These are phyloP conservation scores for Metschnikowia lochheadii DNA, from an alignment of 805 yeast species.

Conservation along the genomic window DNA sequence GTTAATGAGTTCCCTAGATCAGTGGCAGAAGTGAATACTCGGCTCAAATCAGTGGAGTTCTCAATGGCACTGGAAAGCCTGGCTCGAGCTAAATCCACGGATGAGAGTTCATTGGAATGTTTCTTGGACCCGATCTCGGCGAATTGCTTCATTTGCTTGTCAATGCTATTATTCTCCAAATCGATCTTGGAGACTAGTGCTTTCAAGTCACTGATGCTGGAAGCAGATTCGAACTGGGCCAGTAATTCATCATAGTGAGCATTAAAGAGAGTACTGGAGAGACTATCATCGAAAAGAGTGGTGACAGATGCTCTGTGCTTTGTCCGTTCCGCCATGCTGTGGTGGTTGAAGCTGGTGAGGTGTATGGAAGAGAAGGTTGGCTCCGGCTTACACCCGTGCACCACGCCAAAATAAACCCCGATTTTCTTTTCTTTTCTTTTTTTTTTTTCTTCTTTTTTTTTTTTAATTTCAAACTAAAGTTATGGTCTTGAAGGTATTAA, in stretches of 20 bases:
- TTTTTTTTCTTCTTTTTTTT: too few relatives aligned
- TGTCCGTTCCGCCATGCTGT: constrained; percentile 1
- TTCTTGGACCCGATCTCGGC: constrained; percentile 24
- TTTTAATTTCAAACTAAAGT: too few relatives aligned
- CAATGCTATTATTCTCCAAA: constrained; percentile 20
- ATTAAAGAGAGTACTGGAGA: constrained; percentile 8
- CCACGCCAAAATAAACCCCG: background rate
- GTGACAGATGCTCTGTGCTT: constrained; percentile 6
- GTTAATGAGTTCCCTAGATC: constrained; percentile 65
- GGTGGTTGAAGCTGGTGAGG: constrained; percentile 1
- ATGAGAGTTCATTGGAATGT: constrained; percentile 37
- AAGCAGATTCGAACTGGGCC: constrained; percentile 19
- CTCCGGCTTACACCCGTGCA: background rate
- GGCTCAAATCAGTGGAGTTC: constrained; percentile 52
- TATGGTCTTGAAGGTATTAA: too few relatives aligned
- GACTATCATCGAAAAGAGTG: constrained; percentile 10
- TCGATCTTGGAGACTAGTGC: constrained; percentile 28
- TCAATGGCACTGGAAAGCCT: constrained; percentile 59
- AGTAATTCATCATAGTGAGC: constrained; percentile 5
- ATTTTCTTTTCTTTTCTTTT: too few relatives aligned
- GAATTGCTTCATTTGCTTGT: constrained; percentile 24
- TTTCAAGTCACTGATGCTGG: constrained; percentile 27
- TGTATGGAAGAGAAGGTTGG: background rate
- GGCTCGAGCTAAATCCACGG: constrained; percentile 57
- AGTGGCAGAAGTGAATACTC: constrained; percentile 56